These are phyloP conservation scores for Amyloporia xantha DNA, from an alignment of 768 basidiomycete genomes.

Conservation along the genomic window DNA sequence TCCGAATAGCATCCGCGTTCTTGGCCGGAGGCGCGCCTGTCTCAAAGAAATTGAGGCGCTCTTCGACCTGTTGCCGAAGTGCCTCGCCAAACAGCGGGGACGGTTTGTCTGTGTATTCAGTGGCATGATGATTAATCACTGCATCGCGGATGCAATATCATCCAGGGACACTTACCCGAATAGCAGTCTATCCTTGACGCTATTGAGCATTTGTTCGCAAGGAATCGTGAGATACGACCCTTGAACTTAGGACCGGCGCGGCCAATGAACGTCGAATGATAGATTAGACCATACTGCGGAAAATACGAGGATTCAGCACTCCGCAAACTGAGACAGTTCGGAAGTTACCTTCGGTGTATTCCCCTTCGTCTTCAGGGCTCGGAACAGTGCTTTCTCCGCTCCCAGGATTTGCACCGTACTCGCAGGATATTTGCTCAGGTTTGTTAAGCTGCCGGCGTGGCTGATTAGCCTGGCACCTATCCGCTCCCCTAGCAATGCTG, in stretches of 20 bases:
- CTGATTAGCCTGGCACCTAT: conserved; percentile 91
- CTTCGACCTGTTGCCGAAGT: conserved; percentile 89
- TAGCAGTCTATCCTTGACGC: conserved; percentile 97
- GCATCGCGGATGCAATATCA: background rate
- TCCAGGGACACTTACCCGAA: conserved; percentile 44
- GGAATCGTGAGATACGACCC: conserved; percentile 96
- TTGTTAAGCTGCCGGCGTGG: conserved; percentile 94
- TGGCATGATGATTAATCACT: background rate
- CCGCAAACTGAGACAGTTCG: conserved; percentile 1
- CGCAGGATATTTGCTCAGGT: conserved; percentile 96
- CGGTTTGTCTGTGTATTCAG: conserved; percentile 52
- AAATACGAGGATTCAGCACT: background rate
- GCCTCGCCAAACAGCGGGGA: conserved; percentile 95
- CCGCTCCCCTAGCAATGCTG: conserved; percentile 85
- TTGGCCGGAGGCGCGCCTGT: conserved; percentile 84
- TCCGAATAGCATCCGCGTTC: conserved; percentile 88
- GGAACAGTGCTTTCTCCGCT: conserved; percentile 96
- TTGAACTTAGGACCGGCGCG: conserved; percentile 92
- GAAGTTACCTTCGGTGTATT: conserved; percentile 93
- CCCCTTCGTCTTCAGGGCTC: conserved; percentile 96
- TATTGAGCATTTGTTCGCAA: conserved; percentile 98
- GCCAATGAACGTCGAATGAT: conserved; percentile 95
- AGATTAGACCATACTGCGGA: conserved; percentile 87
- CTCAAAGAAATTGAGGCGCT: conserved; percentile 92
- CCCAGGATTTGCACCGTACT: conserved; percentile 97